Conservation (phyloP, 306 rosid genomes). For the Fragaria iinumae region DNA sequence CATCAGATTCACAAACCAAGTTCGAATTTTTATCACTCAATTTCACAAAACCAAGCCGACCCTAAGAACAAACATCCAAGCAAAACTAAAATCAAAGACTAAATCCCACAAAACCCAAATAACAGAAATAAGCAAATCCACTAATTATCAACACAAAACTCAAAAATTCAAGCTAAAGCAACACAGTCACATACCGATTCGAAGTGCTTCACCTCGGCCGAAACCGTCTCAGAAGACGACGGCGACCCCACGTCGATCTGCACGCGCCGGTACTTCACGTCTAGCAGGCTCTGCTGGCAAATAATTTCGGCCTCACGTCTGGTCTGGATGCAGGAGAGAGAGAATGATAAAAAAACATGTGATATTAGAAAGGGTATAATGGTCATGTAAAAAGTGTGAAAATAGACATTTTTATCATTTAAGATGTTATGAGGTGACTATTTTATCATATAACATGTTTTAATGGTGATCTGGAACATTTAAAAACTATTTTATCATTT, state of each 20-base stretch:
- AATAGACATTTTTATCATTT: no score
- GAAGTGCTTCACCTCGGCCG: constrained; percentile 25
- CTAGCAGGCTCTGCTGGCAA: no score
- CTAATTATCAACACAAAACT: background rate
- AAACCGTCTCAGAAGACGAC: constrained; percentile 13
- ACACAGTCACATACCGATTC: constrained; percentile 21
- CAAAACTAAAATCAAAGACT: background rate
- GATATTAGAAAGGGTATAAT: no score
- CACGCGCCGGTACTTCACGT: no score
- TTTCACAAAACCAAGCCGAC: background rate
- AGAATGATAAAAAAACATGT: no score
- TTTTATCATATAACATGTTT: no score
- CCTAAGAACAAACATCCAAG: background rate
- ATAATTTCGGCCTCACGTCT: constrained; percentile 19
- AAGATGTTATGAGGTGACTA: no score
- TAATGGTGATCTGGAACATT: no score
- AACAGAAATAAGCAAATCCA: background rate
- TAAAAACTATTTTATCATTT: no score
- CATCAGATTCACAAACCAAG: background rate
- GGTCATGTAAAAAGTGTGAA: no score
- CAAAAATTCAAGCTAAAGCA: background rate
- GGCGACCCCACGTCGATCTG: no score
- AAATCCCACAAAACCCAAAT: background rate
- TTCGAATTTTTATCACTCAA: background rate
- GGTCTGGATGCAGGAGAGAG: no score